Conservation (phyloP, 139 green algal genomes). For the Chlorella sp. region DNA sequence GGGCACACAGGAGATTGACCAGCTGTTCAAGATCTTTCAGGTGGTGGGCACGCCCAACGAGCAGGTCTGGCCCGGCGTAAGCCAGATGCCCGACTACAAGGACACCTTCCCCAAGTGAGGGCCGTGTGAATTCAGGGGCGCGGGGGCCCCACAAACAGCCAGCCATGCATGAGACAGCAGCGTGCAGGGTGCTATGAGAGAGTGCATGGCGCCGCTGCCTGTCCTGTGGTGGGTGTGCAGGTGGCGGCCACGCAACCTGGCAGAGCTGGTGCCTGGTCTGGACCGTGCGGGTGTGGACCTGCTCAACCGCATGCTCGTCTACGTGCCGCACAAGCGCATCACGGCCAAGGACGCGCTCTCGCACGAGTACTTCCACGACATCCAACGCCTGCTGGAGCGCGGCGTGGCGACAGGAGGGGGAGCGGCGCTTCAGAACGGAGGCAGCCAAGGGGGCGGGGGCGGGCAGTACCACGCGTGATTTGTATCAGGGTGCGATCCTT, state of each 20-base stretch:
- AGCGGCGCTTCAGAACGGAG: too few species aligned
- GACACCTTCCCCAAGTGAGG: slow-evolving; percentile 53
- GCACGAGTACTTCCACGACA: slow-evolving; percentile 76
- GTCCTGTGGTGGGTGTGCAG: not conserved
- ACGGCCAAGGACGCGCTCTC: slow-evolving; percentile 15
- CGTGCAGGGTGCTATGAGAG: not conserved
- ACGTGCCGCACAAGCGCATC: slow-evolving; percentile 33
- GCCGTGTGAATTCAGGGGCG: too few species aligned
- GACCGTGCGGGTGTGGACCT: slow-evolving; percentile 62
- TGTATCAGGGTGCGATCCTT: too few species aligned
- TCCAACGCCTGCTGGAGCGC: slow-evolving; percentile 16
- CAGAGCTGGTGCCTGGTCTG: slow-evolving; percentile 56
- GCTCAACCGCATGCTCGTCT: slow-evolving; percentile 65
- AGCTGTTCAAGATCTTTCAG: slow-evolving; percentile 89
- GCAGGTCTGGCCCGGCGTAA: slow-evolving; percentile 51
- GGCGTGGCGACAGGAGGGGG: too few species aligned
- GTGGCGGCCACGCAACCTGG: slow-evolving; percentile 18
- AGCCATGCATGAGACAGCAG: too few species aligned
- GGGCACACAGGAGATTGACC: slow-evolving; percentile 66
- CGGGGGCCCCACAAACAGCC: too few species aligned
- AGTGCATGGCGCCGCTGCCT: not conserved
- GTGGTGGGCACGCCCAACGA: slow-evolving; percentile 84
- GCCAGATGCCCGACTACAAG: slow-evolving; percentile 69
- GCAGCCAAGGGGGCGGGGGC: too few species aligned
- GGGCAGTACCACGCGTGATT: too few species aligned